Percentiles rank a stretch among this genome's conserved stretches.
These are phyloP conservation scores for Fragaria iinumae DNA, from an alignment of 306 rosid species.

Conservation along the genomic window DNA sequence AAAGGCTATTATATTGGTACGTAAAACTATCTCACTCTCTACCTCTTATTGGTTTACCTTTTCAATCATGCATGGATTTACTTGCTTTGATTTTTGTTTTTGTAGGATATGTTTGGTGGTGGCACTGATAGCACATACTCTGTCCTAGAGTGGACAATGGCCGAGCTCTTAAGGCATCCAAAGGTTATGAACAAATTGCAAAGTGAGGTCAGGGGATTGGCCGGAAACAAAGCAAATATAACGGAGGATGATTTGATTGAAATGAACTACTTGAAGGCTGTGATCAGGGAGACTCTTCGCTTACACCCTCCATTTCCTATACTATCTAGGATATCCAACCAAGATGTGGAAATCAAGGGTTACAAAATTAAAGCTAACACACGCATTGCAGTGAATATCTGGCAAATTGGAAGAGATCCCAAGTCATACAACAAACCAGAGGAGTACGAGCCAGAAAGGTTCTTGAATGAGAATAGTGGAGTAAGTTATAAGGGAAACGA, in stretches of 20 bases:
- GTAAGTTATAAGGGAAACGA: conserved; percentile 33
- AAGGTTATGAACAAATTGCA: conserved; percentile 17
- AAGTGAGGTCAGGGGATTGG: conserved; percentile 5
- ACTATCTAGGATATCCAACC: background rate
- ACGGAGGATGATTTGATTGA: conserved; percentile 3
- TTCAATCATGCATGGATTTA: background rate
- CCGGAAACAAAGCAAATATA: background rate
- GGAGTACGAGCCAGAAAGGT: conserved; percentile 21
- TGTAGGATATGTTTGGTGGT: conserved; percentile 16
- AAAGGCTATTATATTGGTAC: conserved; percentile 47
- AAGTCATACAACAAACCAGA: background rate
- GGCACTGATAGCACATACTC: conserved; percentile 16
- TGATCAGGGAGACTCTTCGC: conserved; percentile 31
- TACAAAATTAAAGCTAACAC: conserved; percentile 8
- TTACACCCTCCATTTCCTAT: conserved; percentile 18
- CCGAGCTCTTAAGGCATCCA: conserved; percentile 19
- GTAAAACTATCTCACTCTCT: background rate
- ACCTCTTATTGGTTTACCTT: background rate
- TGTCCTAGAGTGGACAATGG: conserved; percentile 16
- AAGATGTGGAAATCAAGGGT: background rate
- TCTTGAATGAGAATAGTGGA: background rate
- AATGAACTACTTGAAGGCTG: conserved; percentile 34
- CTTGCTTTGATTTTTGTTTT: too few relatives aligned
- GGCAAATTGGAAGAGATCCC: conserved; percentile 42
- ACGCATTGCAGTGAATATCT: background rate